Conservation (phyloP, 2,329 filamentous ascomycete genomes). For the Basipetospora chlamydospora region DNA sequence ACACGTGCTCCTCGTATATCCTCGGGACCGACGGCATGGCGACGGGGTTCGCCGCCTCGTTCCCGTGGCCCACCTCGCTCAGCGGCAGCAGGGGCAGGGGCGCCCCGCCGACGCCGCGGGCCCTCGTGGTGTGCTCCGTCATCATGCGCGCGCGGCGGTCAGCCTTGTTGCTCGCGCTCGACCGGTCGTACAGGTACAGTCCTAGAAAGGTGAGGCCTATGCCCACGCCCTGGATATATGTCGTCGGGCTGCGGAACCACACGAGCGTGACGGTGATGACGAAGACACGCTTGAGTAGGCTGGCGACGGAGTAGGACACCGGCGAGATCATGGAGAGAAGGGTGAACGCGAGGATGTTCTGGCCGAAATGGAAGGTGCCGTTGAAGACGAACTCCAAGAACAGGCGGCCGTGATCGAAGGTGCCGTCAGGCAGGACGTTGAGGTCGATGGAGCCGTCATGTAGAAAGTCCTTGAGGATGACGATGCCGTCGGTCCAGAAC, state of each 20-base stretch:
- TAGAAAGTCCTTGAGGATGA: slow-evolving; percentile 62
- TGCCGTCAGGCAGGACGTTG: slow-evolving; percentile 41
- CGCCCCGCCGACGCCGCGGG: too few relatives aligned
- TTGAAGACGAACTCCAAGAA: slow-evolving; percentile 91
- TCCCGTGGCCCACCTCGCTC: not conserved
- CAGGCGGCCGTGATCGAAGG: slow-evolving; percentile 60
- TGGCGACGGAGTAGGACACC: slow-evolving; percentile 93
- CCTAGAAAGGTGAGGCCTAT: slow-evolving; percentile 84
- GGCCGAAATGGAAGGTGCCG: slow-evolving; percentile 87
- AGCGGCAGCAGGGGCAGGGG: not conserved
- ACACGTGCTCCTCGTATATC: slow-evolving; percentile 21
- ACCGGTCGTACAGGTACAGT: slow-evolving; percentile 90
- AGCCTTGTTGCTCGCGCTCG: slow-evolving; percentile 73
- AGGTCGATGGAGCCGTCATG: slow-evolving; percentile 64
- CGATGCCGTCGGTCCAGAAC: slow-evolving; percentile 80
- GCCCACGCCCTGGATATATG: slow-evolving; percentile 64
- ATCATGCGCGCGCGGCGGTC: slow-evolving; percentile 67
- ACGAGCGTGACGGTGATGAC: slow-evolving; percentile 90
- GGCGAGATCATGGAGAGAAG: slow-evolving; percentile 86
- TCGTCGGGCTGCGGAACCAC: slow-evolving; percentile 91
- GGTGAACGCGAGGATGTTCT: slow-evolving; percentile 90
- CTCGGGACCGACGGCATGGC: slow-evolving; percentile 13
- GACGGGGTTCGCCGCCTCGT: slow-evolving; percentile 16
- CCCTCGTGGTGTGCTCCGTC: too few relatives aligned
- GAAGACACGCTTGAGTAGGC: slow-evolving; percentile 91